Base-by-base conservation (phyloP, 176 grass and related monocot genomes). In the Luzula sylvatica region DNA sequence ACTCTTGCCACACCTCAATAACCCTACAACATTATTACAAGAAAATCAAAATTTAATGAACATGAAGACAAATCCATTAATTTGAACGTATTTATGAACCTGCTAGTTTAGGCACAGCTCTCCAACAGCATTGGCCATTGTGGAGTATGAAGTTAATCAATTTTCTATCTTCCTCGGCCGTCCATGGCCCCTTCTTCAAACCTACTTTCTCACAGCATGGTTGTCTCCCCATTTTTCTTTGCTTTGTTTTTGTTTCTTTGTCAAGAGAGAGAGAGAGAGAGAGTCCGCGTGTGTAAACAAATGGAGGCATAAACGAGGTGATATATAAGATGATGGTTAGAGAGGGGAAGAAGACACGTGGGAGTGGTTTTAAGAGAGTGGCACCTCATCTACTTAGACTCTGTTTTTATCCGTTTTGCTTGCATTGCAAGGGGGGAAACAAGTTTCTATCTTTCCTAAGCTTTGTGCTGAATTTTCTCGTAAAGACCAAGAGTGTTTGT, bases 201-300 rank as follows among this genome's bases (percentile, higher is more conserved):
- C 87, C 87, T 8, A 86, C 72, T 66, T 86, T 94, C 17, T 94
- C 87, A 67, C 87, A 94, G 59, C 87, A 94, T 18, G 87, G 87
- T 38, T 82, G 73, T 74, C 87, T 94, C 61, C 82, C 87, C 82
- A 94, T 52, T 69, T 38, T 12, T 8, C 23, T 42, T 11, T 1
- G 1, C 53, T 23, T 26, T 19, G 11, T 70, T 14, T 15, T 7
- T 19, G 6, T 14, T 16, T 58, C 48, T 52, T 16, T 1, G 40
- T 29, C 8, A 38, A 48, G 3, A 16, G 35, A 72, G 52, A 60
- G 52, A 70, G 67, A 28, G 24, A 55, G 47, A 43, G 20, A 57
- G 58, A 56, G 15, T 19, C 50, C 49, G 61, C 42, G 63, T 20
- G 63, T 23, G 17, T 18, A 61, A 32, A 39, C n/a, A 69, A 61